Evolutionary conservation across 108 stramenopile species (phyloP).

Genomic region (Fistulifera pelliculosa): DNA sequence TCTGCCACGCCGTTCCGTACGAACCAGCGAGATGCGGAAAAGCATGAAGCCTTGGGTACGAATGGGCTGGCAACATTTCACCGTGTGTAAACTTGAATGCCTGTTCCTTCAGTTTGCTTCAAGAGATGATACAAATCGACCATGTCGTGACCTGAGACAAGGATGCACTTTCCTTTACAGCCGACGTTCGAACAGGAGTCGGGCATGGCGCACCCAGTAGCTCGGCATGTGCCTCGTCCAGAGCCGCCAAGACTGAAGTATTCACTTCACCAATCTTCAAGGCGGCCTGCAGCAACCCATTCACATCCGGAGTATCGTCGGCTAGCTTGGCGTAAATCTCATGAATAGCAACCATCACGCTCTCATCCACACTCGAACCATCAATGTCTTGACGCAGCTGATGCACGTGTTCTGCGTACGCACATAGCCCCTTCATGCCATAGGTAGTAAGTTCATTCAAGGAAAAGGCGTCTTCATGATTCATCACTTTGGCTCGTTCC

Average conservation of each 20-base stretch:
- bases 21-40: constrained; percentile 66
- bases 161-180: constrained; percentile 67
- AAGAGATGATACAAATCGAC: constrained; percentile 52
- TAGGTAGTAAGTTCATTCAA: constrained; percentile 65
- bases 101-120: constrained; percentile 76
- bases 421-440: constrained; percentile 58
- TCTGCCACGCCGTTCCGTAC: constrained; percentile 80
- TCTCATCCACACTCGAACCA: constrained; percentile 18
- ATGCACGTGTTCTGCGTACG: constrained; percentile 66
- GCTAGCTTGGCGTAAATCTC: constrained; percentile 49
- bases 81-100: constrained; percentile 84
- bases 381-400: constrained; percentile 31
- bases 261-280: constrained; percentile 58
- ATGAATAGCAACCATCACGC: constrained; percentile 49
- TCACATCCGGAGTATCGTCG: constrained; percentile 47
- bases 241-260: constrained; percentile 40
- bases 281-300: constrained; percentile 52
- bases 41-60: constrained; percentile 67
- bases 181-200: constrained; percentile 48
- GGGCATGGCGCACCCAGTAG: constrained; percentile 56
- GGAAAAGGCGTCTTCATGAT: constrained; percentile 56
- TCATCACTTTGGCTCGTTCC: constrained; percentile 35
- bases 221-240: constrained; percentile 57
- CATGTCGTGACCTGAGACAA: constrained; percentile 76
- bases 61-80: constrained; percentile 81